Evolutionary conservation across 2,329 filamentous ascomycete genomes (phyloP).

Genomic region (Penicillium frequentans): DNA sequence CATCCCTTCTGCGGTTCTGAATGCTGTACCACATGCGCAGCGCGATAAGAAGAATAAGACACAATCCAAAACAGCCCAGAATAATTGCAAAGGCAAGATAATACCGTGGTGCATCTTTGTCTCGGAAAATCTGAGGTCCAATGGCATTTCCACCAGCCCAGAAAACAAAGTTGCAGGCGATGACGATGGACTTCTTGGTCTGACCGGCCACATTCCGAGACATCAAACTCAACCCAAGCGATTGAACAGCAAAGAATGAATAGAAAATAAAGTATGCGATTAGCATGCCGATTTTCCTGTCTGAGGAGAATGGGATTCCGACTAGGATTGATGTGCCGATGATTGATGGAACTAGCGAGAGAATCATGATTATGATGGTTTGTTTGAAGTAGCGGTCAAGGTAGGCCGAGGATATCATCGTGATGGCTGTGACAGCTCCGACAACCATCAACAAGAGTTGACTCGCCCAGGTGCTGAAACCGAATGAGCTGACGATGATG

Average conservation of each 20-base stretch:
- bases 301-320: conserved; percentile 55
- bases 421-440: conserved; percentile 69
- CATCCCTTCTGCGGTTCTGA: conserved; percentile 60
- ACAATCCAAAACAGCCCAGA: conserved; percentile 64
- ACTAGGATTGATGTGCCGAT: conserved; percentile 59
- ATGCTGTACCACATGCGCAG: conserved; percentile 58
- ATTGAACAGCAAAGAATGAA: conserved; percentile 73
- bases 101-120: conserved; percentile 63
- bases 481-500: conserved; percentile 69
- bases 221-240: conserved; percentile 64
- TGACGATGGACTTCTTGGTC: conserved; percentile 68
- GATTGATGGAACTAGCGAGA: conserved; percentile 64
- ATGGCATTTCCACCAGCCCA: conserved; percentile 69
- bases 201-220: conserved; percentile 69
- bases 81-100: conserved; percentile 68
- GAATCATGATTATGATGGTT: conserved; percentile 66
- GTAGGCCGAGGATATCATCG: conserved; percentile 67
- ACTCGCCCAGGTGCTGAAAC: conserved; percentile 65
- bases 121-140: conserved; percentile 64
- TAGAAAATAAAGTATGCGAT: conserved; percentile 74
- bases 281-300: conserved; percentile 62
- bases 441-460: conserved; percentile 71
- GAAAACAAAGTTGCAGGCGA: conserved; percentile 68
- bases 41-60: conserved; percentile 57
- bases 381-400: conserved; percentile 68